phyloP scores from a whole-genome alignment of 352 stramenopile species.

The Hyaloperonospora brassicae region DNA sequence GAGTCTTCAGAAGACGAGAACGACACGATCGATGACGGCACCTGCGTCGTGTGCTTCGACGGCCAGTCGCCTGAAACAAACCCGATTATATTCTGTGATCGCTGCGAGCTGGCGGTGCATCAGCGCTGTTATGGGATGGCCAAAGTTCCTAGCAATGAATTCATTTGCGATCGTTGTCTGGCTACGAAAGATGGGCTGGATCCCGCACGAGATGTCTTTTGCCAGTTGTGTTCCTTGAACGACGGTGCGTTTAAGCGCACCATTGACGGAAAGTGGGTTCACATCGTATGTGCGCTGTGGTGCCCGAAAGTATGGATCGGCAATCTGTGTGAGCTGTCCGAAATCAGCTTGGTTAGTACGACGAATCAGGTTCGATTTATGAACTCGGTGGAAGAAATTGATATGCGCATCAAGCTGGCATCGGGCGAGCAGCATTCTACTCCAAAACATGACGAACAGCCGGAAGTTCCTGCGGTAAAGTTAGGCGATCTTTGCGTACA shows the following conservation, averaged over 20 bases:
- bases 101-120: slow-evolving; percentile 85
- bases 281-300: slow-evolving; percentile 86
- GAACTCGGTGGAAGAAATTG: slow-evolving; percentile 49
- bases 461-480: slow-evolving; percentile 17
- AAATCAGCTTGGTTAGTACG: slow-evolving; percentile 62
- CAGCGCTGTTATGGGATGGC: slow-evolving; percentile 84
- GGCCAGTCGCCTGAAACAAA: slow-evolving; percentile 80
- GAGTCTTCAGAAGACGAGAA: slow-evolving; percentile 28
- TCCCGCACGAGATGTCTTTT: slow-evolving; percentile 55
- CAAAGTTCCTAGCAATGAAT: slow-evolving; percentile 78
- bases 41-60: slow-evolving; percentile 87
- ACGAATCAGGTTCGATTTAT: slow-evolving; percentile 41
- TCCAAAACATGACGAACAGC: slow-evolving; percentile 10
- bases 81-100: slow-evolving; percentile 86
- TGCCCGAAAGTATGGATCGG: slow-evolving; percentile 82
- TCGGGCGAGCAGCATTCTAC: slow-evolving; percentile 7
- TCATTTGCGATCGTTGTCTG: slow-evolving; percentile 83
- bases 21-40: slow-evolving; percentile 73
- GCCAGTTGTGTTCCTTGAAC: slow-evolving; percentile 74
- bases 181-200: slow-evolving; percentile 46
- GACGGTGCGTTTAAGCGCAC: slow-evolving; percentile 85
- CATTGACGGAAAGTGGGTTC: slow-evolving; percentile 81
- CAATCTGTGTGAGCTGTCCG: slow-evolving; percentile 62
- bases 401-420: slow-evolving; percentile 28
- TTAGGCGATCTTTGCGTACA: slow-evolving; percentile 48